Percentiles rank a stretch among this genome's conserved stretches.
These are phyloP conservation scores for Castanea mollissima DNA, from an alignment of 306 rosid genomes.

Conservation along the genomic window DNA sequence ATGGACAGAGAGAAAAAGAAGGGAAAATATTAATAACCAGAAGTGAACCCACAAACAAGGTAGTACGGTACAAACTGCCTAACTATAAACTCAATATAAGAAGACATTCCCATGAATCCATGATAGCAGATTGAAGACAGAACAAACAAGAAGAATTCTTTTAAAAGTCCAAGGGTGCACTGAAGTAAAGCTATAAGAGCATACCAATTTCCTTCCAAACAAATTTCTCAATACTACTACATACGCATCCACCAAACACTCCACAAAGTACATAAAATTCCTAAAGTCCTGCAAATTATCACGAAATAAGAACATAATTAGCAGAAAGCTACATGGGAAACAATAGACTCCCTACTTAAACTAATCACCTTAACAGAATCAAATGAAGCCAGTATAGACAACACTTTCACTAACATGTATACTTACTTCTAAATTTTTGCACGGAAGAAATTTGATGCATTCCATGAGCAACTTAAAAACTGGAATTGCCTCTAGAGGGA, in stretches of 20 bases:
- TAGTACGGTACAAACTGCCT: neutral
- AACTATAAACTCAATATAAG: neutral
- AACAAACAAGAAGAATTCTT: neutral
- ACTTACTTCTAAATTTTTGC: constrained; percentile 64
- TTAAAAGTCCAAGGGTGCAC: neutral
- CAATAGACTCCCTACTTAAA: neutral
- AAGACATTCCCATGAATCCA: neutral
- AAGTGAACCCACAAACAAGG: constrained; percentile 11
- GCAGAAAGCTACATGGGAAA: neutral
- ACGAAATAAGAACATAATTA: constrained; percentile 13
- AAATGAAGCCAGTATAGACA: constrained; percentile 10
- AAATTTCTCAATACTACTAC: constrained; percentile 56
- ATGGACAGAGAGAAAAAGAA: constrained; percentile 19
- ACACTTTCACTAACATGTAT: constrained; percentile 16
- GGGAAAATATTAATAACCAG: constrained; percentile 2
- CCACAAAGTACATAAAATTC: constrained; percentile 49
- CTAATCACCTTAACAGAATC: constrained; percentile 4
- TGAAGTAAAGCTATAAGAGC: constrained; percentile 26
- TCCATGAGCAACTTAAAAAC: constrained; percentile 61
- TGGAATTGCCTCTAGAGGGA: constrained; percentile 61
- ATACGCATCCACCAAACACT: constrained; percentile 66
- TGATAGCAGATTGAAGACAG: neutral
- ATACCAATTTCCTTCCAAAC: constrained; percentile 60
- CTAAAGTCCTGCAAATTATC: constrained; percentile 56
- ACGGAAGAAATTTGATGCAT: constrained; percentile 53